Base-by-base conservation (phyloP, 192 early-diverging fungal genomes). In the Mortierella hygrophila region DNA sequence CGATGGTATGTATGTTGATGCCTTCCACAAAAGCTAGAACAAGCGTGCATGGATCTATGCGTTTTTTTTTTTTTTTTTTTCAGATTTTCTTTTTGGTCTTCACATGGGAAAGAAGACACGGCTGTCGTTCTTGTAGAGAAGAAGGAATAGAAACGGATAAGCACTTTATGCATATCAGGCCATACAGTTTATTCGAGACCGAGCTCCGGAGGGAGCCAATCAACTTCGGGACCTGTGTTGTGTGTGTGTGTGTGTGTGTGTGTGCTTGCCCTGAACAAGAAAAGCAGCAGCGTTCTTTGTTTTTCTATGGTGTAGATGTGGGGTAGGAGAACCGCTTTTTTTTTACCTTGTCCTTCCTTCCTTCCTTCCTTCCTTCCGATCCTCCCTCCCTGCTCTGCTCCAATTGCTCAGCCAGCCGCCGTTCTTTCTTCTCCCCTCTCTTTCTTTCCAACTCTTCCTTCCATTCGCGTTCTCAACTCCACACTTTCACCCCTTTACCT, bases 131-230 rank as follows among this genome's bases (percentile, higher is more conserved):
- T 23, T 21, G 21, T 57, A 54, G 4, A 23, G 23, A n/a, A 6
- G 21, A n/a, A n/a, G 7, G n/a, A 21, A 18, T 55, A 60, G 21
- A 60, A 60, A 60, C 23, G 57, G 7, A 2, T 11, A n/a, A 10
- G 8, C 6, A 46, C 44, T 46, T 23, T n/a, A 60, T 23, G 57
- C 21, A 10, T n/a, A 32, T 65, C 60, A 65, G 60, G 29, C 60
- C 60, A 65, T 65, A 65, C 23, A 65, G n/a, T 9, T 29, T 65
- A n/a, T 65, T 65, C 29, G 60, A 65, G 60, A 65, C 60, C 60
- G 60, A 65, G 60, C 23, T 10, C 29, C 11, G 11, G 60, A 29
- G 9, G 32, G 26, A 65, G 60, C 60, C 60, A 65, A 65, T 65
- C 60, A 29, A 15, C 60, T 65, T 65, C 60, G 29, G 60, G 60